Evolutionary conservation across 257 asterid genomes (phyloP).

Genomic region (Ajuga chamaepitys): DNA sequence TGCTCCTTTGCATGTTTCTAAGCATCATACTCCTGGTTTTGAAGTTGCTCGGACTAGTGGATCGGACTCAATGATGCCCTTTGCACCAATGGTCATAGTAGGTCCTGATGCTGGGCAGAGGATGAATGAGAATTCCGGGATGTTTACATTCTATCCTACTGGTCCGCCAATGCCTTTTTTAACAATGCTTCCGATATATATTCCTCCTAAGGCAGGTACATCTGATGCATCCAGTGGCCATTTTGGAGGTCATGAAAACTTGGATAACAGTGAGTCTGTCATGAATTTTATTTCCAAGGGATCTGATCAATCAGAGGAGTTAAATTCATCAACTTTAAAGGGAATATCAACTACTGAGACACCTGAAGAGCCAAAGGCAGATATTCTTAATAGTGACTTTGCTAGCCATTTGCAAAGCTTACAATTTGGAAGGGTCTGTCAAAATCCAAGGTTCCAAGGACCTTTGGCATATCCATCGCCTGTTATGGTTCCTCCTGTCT

Average conservation of each 20-base stretch:
- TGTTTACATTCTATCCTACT: conserved; percentile 77
- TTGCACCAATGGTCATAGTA: conserved; percentile 66
- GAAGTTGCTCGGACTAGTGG: conserved; percentile 72
- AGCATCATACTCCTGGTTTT: conserved; percentile 44
- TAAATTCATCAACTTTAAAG: conserved; percentile 36
- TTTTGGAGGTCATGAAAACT: conserved; percentile 45
- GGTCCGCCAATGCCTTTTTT: conserved; percentile 97
- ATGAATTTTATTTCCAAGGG: conserved; percentile 38
- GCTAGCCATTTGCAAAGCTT: conserved; percentile 90
- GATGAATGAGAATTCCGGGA: conserved; percentile 57
- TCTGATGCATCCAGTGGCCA: conserved; percentile 50
- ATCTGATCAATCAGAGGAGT: conserved; percentile 46
- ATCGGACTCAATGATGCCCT: conserved; percentile 58
- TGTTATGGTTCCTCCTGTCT: conserved; percentile 69
- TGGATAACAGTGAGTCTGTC: conserved; percentile 38
- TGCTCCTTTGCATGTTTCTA: conserved; percentile 45
- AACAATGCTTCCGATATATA: conserved; percentile 78
- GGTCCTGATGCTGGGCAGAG: conserved; percentile 61
- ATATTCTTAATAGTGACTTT: conserved; percentile 86
- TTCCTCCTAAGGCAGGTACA: conserved; percentile 53
- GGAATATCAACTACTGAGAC: conserved; percentile 32
- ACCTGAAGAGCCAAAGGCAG: conserved; percentile 51
- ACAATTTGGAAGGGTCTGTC: conserved; percentile 88
- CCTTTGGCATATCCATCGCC: conserved; percentile 62
- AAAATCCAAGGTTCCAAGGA: conserved; percentile 49